Evolutionary conservation across 73 alveolate genomes (phyloP).

Genomic region (Uronychia binucleata): DNA sequence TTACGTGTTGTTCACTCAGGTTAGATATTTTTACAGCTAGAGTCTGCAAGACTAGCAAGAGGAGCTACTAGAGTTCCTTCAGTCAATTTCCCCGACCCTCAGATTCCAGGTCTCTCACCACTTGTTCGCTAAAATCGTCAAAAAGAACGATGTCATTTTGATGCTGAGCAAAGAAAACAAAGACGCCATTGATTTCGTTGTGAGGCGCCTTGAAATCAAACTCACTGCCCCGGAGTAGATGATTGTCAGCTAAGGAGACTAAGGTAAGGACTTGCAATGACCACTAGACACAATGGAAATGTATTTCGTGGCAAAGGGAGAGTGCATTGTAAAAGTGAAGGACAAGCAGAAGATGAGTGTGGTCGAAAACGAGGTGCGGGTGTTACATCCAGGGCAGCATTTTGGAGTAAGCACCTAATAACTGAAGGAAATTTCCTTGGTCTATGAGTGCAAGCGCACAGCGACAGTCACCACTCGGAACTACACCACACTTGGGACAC

Average conservation of each 20-base stretch:
- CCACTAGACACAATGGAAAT: slow-evolving; percentile 7
- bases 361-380: slow-evolving; percentile 11
- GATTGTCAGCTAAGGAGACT: slow-evolving; percentile 43
- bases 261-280: background rate
- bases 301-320: slow-evolving; percentile 67
- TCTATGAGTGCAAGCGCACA: slow-evolving; percentile 59
- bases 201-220: slow-evolving; percentile 26
- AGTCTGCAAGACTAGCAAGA: slow-evolving; percentile 29
- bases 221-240: slow-evolving; percentile 56
- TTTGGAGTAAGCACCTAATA: slow-evolving; percentile 45
- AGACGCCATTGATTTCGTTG: background rate
- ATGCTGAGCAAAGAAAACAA: background rate
- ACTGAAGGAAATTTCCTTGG: slow-evolving; percentile 37
- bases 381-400: slow-evolving; percentile 47
- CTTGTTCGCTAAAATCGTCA: slow-evolving; percentile 39
- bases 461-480: slow-evolving; percentile 50
- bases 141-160: slow-evolving; percentile 17
- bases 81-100: slow-evolving; percentile 33
- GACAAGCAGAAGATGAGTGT: slow-evolving; percentile 34
- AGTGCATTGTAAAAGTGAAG: slow-evolving; percentile 49
- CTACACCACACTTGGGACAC: slow-evolving; percentile 49
- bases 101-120: slow-evolving; percentile 25
- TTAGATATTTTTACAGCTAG: background rate
- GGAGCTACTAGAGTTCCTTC: slow-evolving; percentile 43
- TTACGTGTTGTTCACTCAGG: slow-evolving; percentile 29